Percentiles rank a stretch among this genome's conserved stretches.
Conservation (phyloP, 179 eudicot species). For the Vitellaria paradoxa region DNA sequence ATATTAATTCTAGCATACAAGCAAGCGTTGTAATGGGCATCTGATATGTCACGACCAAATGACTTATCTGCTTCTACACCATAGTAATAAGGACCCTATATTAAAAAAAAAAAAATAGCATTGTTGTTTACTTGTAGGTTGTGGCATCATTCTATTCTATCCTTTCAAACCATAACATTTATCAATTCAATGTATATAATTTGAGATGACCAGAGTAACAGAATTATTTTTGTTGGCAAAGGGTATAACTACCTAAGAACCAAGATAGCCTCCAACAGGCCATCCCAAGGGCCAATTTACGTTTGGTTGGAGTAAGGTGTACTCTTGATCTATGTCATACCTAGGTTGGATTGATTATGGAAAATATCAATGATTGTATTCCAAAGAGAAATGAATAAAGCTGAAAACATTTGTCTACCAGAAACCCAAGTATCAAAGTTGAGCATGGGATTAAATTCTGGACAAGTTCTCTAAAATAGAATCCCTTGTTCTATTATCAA, state of each 20-base stretch:
- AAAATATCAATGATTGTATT: neutral
- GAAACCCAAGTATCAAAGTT: neutral
- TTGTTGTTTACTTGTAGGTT: neutral
- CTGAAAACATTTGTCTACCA: too few relatives aligned
- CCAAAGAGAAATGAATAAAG: slow-evolving; percentile 1
- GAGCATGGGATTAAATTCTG: neutral
- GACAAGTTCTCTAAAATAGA: too few relatives aligned
- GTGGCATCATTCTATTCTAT: neutral
- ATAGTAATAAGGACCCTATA: slow-evolving; percentile 86
- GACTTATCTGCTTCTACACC: slow-evolving; percentile 88
- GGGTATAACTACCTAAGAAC: slow-evolving; percentile 67
- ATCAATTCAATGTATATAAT: too few relatives aligned
- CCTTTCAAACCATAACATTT: neutral
- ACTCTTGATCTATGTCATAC: slow-evolving; percentile 93
- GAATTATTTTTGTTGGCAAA: neutral
- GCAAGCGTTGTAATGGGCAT: slow-evolving; percentile 91
- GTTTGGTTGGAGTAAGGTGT: slow-evolving; percentile 72
- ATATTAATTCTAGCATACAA: slow-evolving; percentile 85
- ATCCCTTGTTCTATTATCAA: too few relatives aligned
- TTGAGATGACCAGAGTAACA: neutral
- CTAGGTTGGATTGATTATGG: slow-evolving; percentile 30
- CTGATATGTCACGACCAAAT: slow-evolving; percentile 86
- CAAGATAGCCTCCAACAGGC: slow-evolving; percentile 96
- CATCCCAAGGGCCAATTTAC: slow-evolving; percentile 95
- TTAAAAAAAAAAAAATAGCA: neutral